Percentiles rank a stretch among this genome's conserved stretches.
Conservation (phyloP, 75 land plant species). For the Selaginella moellendorffii region DNA sequence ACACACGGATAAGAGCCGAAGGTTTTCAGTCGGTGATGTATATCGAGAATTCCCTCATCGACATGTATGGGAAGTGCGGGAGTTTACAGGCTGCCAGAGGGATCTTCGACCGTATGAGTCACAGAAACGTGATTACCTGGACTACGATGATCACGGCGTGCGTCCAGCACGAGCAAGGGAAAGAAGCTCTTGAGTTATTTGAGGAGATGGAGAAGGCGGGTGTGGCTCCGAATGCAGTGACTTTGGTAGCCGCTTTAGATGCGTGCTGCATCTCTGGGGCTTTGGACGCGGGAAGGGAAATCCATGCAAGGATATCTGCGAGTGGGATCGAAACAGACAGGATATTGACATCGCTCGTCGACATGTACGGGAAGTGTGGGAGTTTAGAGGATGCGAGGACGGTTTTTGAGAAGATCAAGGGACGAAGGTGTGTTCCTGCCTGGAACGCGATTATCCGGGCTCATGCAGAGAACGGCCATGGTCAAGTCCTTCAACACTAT, state of each 20-base stretch:
- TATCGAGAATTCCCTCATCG: background rate
- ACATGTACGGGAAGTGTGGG: background rate
- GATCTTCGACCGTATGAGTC: background rate
- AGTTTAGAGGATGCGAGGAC: background rate
- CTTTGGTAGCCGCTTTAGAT: background rate
- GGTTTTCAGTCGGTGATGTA: background rate
- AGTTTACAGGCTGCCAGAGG: background rate
- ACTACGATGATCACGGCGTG: constrained; percentile 3
- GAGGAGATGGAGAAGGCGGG: background rate
- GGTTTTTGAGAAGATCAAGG: background rate
- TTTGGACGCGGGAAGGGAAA: background rate
- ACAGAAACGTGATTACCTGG: background rate
- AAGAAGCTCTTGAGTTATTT: constrained; percentile 5
- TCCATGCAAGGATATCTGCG: background rate
- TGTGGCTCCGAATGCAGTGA: background rate
- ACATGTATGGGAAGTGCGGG: constrained; percentile 2
- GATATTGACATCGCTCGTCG: background rate
- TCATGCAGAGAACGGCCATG: background rate
- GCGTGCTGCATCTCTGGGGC: background rate
- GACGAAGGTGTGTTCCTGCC: background rate
- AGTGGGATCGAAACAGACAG: background rate
- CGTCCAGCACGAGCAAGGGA: constrained; percentile 2
- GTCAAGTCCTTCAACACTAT: background rate
- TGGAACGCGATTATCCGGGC: background rate
- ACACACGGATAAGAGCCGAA: background rate